Evolutionary conservation across 108 stramenopile species (phyloP).

Genomic region (Skeletonema tropicum): DNA sequence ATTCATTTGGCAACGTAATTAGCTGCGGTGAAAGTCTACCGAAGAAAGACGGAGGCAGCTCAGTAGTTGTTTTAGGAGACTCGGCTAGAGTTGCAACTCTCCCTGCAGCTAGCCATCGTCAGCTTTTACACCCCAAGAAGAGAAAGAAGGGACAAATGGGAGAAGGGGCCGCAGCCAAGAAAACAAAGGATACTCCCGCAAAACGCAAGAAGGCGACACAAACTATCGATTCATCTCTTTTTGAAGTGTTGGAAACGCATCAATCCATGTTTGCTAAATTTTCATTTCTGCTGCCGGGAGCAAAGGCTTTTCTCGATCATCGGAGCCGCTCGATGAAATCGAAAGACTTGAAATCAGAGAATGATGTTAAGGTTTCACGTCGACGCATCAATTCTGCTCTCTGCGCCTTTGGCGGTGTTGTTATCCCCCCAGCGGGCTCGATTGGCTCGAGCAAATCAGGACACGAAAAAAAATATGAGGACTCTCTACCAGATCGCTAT

Average conservation of each 20-base stretch:
- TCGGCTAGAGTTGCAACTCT: conserved; percentile 14
- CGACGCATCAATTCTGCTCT: conserved; percentile 74
- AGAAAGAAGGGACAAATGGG: conserved; percentile 1
- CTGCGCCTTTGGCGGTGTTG: conserved; percentile 81
- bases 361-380: conserved; percentile 47
- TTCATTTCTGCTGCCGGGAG: conserved; percentile 74
- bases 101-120: neutral
- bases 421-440: conserved; percentile 8
- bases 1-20: conserved; percentile 34
- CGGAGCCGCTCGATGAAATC: neutral
- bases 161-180: neutral
- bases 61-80: conserved; percentile 24
- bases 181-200: neutral
- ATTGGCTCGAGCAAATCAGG: conserved; percentile 2
- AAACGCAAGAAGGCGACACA: conserved; percentile 9
- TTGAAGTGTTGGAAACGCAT: conserved; percentile 58
- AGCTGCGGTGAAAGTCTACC: neutral
- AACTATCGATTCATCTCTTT: conserved; percentile 51
- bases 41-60: neutral
- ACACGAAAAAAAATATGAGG: conserved; percentile 56
- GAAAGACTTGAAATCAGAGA: neutral
- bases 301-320: conserved; percentile 54
- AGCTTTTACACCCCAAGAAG: neutral
- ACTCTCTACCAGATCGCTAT: conserved; percentile 68
- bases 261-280: conserved; percentile 49